Conservation (phyloP, 805 yeast genomes). For the Metschnikowia baotianmanensis region DNA sequence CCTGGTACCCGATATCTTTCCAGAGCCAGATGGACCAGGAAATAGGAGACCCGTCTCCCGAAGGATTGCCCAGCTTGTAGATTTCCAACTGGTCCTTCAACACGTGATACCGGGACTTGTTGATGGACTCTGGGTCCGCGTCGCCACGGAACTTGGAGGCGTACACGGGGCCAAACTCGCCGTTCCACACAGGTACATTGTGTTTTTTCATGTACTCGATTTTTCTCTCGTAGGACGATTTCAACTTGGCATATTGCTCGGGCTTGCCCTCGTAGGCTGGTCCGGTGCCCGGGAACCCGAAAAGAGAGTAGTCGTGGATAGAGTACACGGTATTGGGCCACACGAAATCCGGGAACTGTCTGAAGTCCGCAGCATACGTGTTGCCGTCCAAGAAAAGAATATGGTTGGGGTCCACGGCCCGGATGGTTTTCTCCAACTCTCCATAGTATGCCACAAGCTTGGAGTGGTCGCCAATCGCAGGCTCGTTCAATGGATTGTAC, state of each 20-base stretch:
- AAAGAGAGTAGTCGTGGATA: constrained; percentile 47
- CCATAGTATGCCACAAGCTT: constrained; percentile 40
- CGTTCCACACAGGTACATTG: constrained; percentile 52
- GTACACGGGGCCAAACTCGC: constrained; percentile 53
- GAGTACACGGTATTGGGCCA: constrained; percentile 48
- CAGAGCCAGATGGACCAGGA: constrained; percentile 54
- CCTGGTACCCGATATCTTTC: constrained; percentile 53
- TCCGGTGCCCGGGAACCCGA: constrained; percentile 44
- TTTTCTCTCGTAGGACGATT: constrained; percentile 42
- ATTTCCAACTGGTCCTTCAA: constrained; percentile 46
- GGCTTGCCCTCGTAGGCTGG: constrained; percentile 33
- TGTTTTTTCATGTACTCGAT: constrained; percentile 39
- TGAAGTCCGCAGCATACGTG: constrained; percentile 51
- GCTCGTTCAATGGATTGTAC: constrained; percentile 54
- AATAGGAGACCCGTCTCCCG: constrained; percentile 45
- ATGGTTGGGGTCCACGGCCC: constrained; percentile 47
- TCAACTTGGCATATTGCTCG: constrained; percentile 35
- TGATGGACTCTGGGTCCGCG: constrained; percentile 33
- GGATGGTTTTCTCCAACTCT: constrained; percentile 37
- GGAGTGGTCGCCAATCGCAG: constrained; percentile 44
- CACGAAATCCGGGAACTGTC: constrained; percentile 40
- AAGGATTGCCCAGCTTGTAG: constrained; percentile 46
- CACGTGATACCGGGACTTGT: constrained; percentile 39
- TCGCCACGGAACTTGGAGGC: constrained; percentile 45
- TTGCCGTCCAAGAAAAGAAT: constrained; percentile 50